Percentiles rank a stretch among this genome's conserved stretches.
Evolutionary conservation across 768 basidiomycete genomes (phyloP).

Genomic region (Ephemerocybe angulata): DNA sequence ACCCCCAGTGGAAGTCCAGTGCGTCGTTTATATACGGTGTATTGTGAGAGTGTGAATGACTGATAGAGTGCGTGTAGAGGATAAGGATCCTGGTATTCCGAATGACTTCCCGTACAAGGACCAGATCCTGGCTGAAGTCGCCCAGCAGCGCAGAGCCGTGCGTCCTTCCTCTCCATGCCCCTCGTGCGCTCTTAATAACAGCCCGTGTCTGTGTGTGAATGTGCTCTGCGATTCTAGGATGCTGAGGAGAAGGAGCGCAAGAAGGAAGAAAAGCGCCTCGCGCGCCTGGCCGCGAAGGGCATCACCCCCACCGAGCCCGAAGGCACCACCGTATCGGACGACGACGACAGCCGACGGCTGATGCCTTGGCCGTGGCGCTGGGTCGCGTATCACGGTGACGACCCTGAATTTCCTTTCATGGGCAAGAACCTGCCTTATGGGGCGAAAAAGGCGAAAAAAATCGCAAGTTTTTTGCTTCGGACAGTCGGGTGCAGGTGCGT

Average conservation of each 20-base stretch:
- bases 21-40: slow-evolving; percentile 24
- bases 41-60: slow-evolving; percentile 3
- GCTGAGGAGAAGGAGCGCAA: slow-evolving; percentile 72
- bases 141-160: slow-evolving; percentile 74
- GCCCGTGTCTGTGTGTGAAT: no score
- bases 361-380: no score
- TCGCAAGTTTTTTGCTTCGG: no score
- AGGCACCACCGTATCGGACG: slow-evolving; percentile 21
- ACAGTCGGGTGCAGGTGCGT: no score
- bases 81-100: slow-evolving; percentile 89
- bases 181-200: no score
- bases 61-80: slow-evolving; percentile 40
- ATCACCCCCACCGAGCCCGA: slow-evolving; percentile 19
- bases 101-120: slow-evolving; percentile 94
- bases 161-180: slow-evolving; percentile 16
- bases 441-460: no score
- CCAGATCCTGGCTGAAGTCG: slow-evolving; percentile 86
- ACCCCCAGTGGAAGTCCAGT: slow-evolving; percentile 88
- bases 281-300: slow-evolving; percentile 20
- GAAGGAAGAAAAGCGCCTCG: slow-evolving; percentile 54
- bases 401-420: no score
- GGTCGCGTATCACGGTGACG: no score
- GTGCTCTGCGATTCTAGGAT: no score
- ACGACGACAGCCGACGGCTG: no score
- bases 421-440: no score